phyloP scores from a whole-genome alignment of 1,139 yeast species.

The Blastobotrys serpentis region DNA sequence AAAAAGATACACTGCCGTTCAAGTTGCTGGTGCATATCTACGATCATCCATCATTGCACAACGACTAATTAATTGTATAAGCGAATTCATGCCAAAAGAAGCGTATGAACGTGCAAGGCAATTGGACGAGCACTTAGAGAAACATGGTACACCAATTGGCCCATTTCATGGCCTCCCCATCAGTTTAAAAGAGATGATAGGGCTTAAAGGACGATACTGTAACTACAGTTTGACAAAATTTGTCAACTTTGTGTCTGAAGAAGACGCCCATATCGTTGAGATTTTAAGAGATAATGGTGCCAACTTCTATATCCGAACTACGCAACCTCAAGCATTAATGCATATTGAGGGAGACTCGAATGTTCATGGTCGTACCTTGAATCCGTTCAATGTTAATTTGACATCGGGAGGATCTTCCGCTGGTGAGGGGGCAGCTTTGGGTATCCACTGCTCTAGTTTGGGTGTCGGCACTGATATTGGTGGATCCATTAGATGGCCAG shows the following conservation, averaged over 20 bases:
- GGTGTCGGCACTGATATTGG: conserved; percentile 68
- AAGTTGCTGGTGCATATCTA: conserved; percentile 52
- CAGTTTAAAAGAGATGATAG: conserved; percentile 51
- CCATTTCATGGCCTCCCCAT: conserved; percentile 55
- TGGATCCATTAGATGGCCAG: conserved; percentile 60
- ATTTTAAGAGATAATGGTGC: conserved; percentile 51
- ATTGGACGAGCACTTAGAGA: conserved; percentile 39
- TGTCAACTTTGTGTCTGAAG: conserved; percentile 32
- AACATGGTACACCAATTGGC: conserved; percentile 43
- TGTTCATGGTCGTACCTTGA: conserved; percentile 49
- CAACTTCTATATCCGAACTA: conserved; percentile 55
- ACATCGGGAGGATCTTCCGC: conserved; percentile 61
- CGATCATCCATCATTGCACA: conserved; percentile 60
- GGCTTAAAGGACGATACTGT: conserved; percentile 45
- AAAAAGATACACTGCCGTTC: conserved; percentile 43
- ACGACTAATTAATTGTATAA: conserved; percentile 45
- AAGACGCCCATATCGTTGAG: conserved; percentile 41
- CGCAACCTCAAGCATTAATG: conserved; percentile 60
- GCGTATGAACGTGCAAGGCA: conserved; percentile 39
- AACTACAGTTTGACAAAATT: conserved; percentile 44
- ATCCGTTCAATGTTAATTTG: conserved; percentile 47
- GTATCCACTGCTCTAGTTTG: conserved; percentile 47
- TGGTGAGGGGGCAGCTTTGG: conserved; percentile 61
- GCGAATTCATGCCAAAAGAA: conserved; percentile 34
- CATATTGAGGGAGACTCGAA: conserved; percentile 49